Evolutionary conservation across 176 grass and related monocot genomes (phyloP).

Genomic region (Zea mays): Zm-B73-REFERENCE-NAM-5.0 NC_050100.1:69011001-69011500

Average conservation of each 20-base stretch:
- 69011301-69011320: neutral
- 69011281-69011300: neutral
- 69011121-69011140: conserved; percentile 56
- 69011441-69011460: too few species aligned
- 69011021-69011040: conserved; percentile 44
- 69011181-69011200: conserved; percentile 35
- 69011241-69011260: conserved; percentile 55
- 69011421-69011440: too few species aligned
- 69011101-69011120: conserved; percentile 44
- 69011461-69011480: too few species aligned
- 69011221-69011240: conserved; percentile 50
- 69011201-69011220: conserved; percentile 39
- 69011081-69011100: conserved; percentile 42
- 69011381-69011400: too few species aligned
- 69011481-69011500: too few species aligned
- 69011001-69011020: conserved; percentile 39
- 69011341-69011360: too few species aligned
- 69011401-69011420: too few species aligned
- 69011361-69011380: too few species aligned
- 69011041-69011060: conserved; percentile 46
- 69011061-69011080: conserved; percentile 46
- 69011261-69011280: conserved; percentile 15
- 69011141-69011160: conserved; percentile 34
- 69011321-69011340: too few species aligned
- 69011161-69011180: conserved; percentile 35